Evolutionary conservation across 768 basidiomycete species (phyloP), one percentile per base, ranked within the genome.

Genomic region (Amanita jacksonii): DNA sequence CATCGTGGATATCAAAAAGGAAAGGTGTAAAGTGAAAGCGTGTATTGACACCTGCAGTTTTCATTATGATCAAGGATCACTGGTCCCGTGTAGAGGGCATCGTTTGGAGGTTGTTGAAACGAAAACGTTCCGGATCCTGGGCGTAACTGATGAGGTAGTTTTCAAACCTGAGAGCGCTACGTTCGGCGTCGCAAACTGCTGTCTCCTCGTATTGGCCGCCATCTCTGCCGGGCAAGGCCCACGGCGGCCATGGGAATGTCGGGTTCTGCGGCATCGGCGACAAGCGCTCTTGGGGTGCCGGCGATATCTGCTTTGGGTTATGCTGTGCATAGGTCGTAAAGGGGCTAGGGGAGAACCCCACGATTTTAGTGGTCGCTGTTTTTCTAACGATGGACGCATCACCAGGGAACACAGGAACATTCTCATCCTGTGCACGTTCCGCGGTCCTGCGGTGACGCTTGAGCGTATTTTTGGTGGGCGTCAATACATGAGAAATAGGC

Each of bases 71-170:
- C 27, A 13, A 12, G 6, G 5, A 7, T 30, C 12, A 4, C 22
- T n/a, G 33, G 20, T 19, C 16, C 15, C 32, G 28, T n/a, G 31
- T 22, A 22, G 41, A 34, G 13, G 41, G 22, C 16, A 42, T 20
- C 12, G 33, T 57, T 43, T 53, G 58, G 43, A 57, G 48, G 41
- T 53, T 43, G 48, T 52, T 54, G 43, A 59, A 54, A 30, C 54
- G 62, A 38, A 61, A 51, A 46, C 60, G 52, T 37, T 60, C 61
- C 49, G 60, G 60, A 45, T 57, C 63, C 44, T 70, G 67, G 30
- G 70, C 67, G 32, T 68, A 64, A 27, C 58, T 63, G 37, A 67
- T 54, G 16, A 73, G 55, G 47, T 69, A 63, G 41, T 63, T 60
- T 45, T 67, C 61, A 45, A 70, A 70, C 35, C 66, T 65, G 22